Evolutionary conservation across 129 eudicot genomes (phyloP).

Genomic region (Silybum marianum): DNA sequence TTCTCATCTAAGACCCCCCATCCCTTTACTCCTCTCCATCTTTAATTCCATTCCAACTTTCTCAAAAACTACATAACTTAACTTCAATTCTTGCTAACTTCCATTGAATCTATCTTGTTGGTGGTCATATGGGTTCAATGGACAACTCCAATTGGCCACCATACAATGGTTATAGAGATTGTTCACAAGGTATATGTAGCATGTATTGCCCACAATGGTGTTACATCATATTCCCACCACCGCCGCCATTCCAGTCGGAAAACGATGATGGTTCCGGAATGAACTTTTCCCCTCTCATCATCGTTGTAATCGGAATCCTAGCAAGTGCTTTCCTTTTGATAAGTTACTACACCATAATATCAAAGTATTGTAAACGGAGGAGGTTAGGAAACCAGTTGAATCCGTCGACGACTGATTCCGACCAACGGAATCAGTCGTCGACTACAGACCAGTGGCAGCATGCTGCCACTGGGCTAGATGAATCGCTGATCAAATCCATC

Average conservation of each 20-base stretch:
- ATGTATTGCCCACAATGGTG: constrained; percentile 83
- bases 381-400: constrained; percentile 28
- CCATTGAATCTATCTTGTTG: constrained; percentile 21
- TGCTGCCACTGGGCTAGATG: constrained; percentile 59
- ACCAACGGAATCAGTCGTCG: constrained; percentile 23
- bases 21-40: constrained; percentile 37
- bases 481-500: constrained; percentile 59
- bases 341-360: constrained; percentile 67
- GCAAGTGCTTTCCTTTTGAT: constrained; percentile 68
- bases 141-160: constrained; percentile 55
- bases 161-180: constrained; percentile 63
- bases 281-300: constrained; percentile 73
- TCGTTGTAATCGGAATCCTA: constrained; percentile 56
- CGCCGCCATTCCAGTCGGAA: constrained; percentile 30
- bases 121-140: constrained; percentile 50
- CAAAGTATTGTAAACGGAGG: constrained; percentile 63
- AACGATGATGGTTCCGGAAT: constrained; percentile 42
- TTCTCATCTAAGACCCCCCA: constrained; percentile 49
- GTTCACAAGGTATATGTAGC: constrained; percentile 77
- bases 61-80: constrained; percentile 22
- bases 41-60: constrained; percentile 12
- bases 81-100: constrained; percentile 12
- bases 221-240: constrained; percentile 64
- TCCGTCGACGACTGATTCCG: constrained; percentile 15
- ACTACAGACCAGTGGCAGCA: constrained; percentile 43